Evolutionary conservation across 2,329 filamentous ascomycete species (phyloP).

Genomic region (Podosphaera leucotricha): DNA sequence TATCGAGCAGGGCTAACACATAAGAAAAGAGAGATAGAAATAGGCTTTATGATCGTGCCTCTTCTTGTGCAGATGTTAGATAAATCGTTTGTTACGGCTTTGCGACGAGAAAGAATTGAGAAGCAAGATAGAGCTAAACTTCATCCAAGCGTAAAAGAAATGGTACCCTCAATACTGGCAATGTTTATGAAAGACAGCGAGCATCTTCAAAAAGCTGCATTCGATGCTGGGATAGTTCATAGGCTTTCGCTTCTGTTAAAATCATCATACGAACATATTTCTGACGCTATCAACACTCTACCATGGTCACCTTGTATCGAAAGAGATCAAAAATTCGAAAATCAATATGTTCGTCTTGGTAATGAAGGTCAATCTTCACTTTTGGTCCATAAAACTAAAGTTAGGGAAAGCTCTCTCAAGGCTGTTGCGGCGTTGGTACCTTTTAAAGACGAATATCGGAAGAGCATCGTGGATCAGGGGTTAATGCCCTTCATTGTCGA

Average conservation of each 20-base stretch:
- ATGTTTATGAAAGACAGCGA: conserved; percentile 58
- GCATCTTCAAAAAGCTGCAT: conserved; percentile 58
- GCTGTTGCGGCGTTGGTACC: conserved; percentile 64
- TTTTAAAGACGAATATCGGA: conserved; percentile 64
- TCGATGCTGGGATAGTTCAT: conserved; percentile 41
- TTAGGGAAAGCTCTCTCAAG: conserved; percentile 53
- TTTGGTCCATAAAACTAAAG: conserved; percentile 45
- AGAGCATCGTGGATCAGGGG: conserved; percentile 61
- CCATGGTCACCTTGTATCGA: conserved; percentile 26
- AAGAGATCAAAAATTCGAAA: conserved; percentile 3
- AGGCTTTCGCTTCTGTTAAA: conserved; percentile 40
- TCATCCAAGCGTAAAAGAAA: conserved; percentile 36
- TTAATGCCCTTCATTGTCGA: conserved; percentile 63
- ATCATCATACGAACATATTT: conserved; percentile 36
- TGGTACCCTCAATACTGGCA: conserved; percentile 52
- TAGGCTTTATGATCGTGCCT: conserved; percentile 46
- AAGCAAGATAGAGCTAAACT: conserved; percentile 18
- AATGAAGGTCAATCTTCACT: conserved; percentile 33
- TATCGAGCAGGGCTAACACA: conserved; percentile 44
- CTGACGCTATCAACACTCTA: conserved; percentile 21
- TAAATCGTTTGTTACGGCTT: conserved; percentile 20
- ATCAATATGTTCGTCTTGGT: conserved; percentile 28
- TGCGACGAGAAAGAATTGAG: conserved; percentile 19
- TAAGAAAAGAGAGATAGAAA: conserved; percentile 35
- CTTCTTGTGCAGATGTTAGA: conserved; percentile 43